Conservation (phyloP, 441 rosid genomes). For the Raphanus hybrid region DNA sequence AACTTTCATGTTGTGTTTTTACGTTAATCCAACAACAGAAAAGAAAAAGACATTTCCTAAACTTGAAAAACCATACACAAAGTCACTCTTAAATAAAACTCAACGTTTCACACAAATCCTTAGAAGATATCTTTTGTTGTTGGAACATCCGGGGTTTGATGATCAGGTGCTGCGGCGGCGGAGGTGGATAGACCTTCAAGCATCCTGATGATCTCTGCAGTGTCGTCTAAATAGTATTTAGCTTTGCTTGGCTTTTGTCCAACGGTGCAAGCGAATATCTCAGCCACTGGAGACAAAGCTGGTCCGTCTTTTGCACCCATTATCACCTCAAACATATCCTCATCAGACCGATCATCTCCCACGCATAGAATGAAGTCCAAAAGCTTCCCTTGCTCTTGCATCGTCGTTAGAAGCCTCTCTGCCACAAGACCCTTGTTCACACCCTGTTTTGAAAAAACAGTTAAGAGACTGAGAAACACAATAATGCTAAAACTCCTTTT, state of each 20-base stretch:
- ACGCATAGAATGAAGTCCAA: conserved; percentile 87
- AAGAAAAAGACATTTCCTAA: neutral
- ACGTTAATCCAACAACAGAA: neutral
- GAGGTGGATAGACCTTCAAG: conserved; percentile 66
- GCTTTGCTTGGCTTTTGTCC: conserved; percentile 96
- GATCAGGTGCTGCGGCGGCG: conserved; percentile 44
- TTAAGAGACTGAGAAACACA: neutral
- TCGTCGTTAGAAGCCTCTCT: conserved; percentile 57
- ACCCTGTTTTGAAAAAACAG: conserved; percentile 53
- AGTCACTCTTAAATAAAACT: conserved; percentile 1
- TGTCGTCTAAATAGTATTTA: conserved; percentile 87
- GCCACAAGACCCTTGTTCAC: conserved; percentile 89
- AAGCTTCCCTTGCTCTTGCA: conserved; percentile 61
- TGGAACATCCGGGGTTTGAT: neutral
- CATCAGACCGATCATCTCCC: conserved; percentile 92
- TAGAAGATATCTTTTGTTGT: conserved; percentile 17
- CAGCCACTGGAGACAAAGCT: conserved; percentile 72
- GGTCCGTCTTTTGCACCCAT: conserved; percentile 63
- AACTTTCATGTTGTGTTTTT: too few species aligned
- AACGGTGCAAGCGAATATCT: conserved; percentile 89
- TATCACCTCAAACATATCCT: conserved; percentile 95
- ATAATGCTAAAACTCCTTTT: neutral
- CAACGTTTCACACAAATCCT: conserved; percentile 19
- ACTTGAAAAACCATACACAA: conserved; percentile 26
- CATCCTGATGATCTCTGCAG: conserved; percentile 75